Base-by-base conservation (phyloP, 495 filamentous ascomycete genomes). In the Cenococcum geophilum region DNA sequence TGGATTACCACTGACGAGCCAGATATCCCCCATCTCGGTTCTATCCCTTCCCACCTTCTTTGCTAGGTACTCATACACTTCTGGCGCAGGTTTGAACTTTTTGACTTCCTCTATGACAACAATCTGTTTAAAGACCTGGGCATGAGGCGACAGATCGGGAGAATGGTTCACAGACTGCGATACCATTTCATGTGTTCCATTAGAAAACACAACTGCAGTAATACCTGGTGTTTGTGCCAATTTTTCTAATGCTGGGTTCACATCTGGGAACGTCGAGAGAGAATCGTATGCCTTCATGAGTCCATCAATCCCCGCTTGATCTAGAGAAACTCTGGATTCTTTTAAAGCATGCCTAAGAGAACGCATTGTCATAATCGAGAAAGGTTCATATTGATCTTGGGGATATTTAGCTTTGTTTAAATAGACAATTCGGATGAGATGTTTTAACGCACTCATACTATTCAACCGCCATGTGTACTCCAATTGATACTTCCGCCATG, bases 401-500 rank as follows among this genome's bases (percentile, higher is more conserved):
- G 18, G 40, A 14, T 16, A 10, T 14, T 45, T 16, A 45, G 40
- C 18, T 45, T 14, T 45, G 14, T 4, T 45, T 45, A 4, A 52
- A 40, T 23, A 10, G 59, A 67, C 51, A 67, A 23, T 12, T 14
- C n/a, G 8, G 27, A 51, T 48, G 42, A 61, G 37, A 36, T 51
- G 49, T 2, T 32, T 32, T 32, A 11, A 68, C 72, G 47, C 73
- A 88, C 88, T 76, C 88, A 92, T 92, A 80, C 83, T 88, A 66
- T 87, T 92, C 62, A 88, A 71, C 49, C 88, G 74, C 88, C 88
- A 93, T 37, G 89, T 89, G 64, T 92, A 93, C 72, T 91, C 89
- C 20, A 95, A 77, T 70, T 91, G 88, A 68, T 82, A 82, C 23
- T 75, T 79, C 48, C 81, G 70, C 82, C 81, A 86, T 64, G 79